Evolutionary conservation across 2,329 filamentous ascomycete species (phyloP).

Genomic region (Apiospora rasikravindrae): DNA sequence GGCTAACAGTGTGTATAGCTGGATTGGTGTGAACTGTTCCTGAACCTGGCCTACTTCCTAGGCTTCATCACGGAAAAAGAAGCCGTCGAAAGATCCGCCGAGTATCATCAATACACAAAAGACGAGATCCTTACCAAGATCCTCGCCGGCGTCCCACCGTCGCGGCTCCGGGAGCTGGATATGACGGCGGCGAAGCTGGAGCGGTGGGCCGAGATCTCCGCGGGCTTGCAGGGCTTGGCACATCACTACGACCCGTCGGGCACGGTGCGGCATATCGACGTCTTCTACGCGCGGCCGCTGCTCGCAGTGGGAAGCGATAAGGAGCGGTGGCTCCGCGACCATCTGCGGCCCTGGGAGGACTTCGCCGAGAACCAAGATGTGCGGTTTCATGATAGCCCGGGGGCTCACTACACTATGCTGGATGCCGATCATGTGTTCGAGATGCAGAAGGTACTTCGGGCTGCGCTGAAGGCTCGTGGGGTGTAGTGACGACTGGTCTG

Average conservation of each 20-base stretch:
- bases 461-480: conserved; percentile 29
- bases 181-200: conserved; percentile 31
- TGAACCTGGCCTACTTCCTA: conserved; percentile 43
- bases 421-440: conserved; percentile 36
- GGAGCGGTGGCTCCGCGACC: conserved; percentile 34
- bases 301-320: conserved; percentile 30
- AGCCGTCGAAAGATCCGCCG: conserved; percentile 26
- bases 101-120: conserved; percentile 25
- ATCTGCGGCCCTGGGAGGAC: conserved; percentile 38
- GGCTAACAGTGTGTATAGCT: conserved; percentile 28
- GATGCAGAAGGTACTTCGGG: conserved; percentile 38
- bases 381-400: conserved; percentile 39
- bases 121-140: conserved; percentile 32
- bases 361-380: conserved; percentile 31
- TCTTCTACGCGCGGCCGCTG: conserved; percentile 43
- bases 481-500: not conserved
- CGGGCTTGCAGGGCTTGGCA: conserved; percentile 37
- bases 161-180: conserved; percentile 33
- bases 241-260: conserved; percentile 45
- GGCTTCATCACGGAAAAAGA: conserved; percentile 39
- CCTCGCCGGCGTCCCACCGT: conserved; percentile 25
- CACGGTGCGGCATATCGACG: conserved; percentile 40
- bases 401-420: conserved; percentile 44
- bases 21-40: conserved; percentile 38
- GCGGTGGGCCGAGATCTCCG: conserved; percentile 39